phyloP scores from a whole-genome alignment of 176 grass and related monocot genomes.

The Metroxylon sagu region DNA sequence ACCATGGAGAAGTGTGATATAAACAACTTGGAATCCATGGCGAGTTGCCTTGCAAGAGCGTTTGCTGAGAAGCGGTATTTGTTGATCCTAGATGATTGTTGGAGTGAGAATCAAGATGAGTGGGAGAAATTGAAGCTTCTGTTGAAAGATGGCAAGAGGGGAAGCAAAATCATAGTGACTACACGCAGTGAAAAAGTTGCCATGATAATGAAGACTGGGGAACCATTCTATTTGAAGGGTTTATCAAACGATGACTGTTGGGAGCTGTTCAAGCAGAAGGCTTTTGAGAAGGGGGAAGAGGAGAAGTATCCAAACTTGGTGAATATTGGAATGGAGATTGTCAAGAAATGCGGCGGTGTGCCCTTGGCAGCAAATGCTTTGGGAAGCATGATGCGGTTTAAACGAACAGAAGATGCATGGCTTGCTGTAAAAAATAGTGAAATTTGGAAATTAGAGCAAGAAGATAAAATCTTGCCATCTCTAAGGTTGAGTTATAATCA shows the following conservation, averaged over 20 bases:
- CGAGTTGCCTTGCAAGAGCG: neutral
- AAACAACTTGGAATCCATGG: neutral
- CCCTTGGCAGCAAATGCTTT: constrained; percentile 32
- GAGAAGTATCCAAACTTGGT: constrained; percentile 21
- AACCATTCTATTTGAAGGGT: neutral
- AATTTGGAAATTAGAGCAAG: constrained; percentile 33
- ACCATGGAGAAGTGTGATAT: neutral
- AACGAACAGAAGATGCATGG: constrained; percentile 32
- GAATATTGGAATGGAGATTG: constrained; percentile 28
- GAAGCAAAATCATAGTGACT: constrained; percentile 76
- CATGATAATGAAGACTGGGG: neutral
- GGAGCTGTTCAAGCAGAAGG: constrained; percentile 40
- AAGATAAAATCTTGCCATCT: constrained; percentile 35
- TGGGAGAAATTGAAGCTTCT: constrained; percentile 24
- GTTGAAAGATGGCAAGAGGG: constrained; percentile 37
- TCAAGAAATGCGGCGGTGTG: constrained; percentile 38
- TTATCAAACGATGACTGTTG: neutral
- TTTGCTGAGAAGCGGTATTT: constrained; percentile 40
- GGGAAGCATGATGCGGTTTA: neutral
- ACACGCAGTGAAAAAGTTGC: constrained; percentile 31
- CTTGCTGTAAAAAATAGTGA: constrained; percentile 34
- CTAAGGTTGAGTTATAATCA: constrained; percentile 51
- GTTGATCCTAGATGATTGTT: neutral
- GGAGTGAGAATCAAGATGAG: neutral
- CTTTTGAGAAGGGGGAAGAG: constrained; percentile 40